A percentile compares a stretch with the other conserved stretches of the same genome.
These are phyloP conservation scores for Escovopsis weberi DNA, from an alignment of 2,329 filamentous ascomycete genomes.

Conservation along the genomic window DNA sequence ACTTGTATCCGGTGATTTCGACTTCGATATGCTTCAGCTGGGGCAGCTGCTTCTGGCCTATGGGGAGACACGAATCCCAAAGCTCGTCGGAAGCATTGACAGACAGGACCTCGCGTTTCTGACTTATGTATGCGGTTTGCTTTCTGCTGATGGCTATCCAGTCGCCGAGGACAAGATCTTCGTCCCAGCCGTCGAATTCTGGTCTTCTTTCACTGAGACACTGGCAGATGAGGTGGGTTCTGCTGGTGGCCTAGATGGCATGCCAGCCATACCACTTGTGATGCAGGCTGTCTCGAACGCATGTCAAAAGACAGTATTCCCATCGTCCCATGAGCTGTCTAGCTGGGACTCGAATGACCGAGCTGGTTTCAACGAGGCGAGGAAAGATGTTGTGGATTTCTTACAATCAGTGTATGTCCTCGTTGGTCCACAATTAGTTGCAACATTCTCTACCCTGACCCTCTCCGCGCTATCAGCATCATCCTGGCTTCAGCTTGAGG, in stretches of 20 bases:
- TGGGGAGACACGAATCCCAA: conserved; percentile 48
- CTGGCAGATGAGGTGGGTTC: conserved; percentile 44
- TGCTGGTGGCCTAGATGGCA: conserved; percentile 27
- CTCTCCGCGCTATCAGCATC: conserved; percentile 32
- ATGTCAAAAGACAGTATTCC: conserved; percentile 56
- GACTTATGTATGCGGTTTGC: conserved; percentile 45
- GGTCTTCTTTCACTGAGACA: conserved; percentile 61
- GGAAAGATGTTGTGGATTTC: conserved; percentile 67
- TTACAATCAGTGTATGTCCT: conserved; percentile 56
- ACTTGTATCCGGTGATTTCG: conserved; percentile 44
- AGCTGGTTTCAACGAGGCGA: conserved; percentile 53
- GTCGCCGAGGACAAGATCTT: conserved; percentile 63
- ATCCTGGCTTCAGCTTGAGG: conserved; percentile 46
- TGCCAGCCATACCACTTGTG: conserved; percentile 41
- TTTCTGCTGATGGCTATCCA: conserved; percentile 50
- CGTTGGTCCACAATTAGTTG: conserved; percentile 39
- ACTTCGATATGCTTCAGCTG: conserved; percentile 50
- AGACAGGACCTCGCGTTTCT: conserved; percentile 39
- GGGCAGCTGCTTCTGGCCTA: conserved; percentile 54
- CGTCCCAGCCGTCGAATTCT: conserved; percentile 63
- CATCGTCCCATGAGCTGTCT: conserved; percentile 39
- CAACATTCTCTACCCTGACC: conserved; percentile 41
- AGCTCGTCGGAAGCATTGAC: conserved; percentile 39
- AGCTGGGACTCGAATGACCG: conserved; percentile 58
- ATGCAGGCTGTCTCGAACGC: conserved; percentile 51